Percentiles rank a stretch among this genome's conserved stretches.
Evolutionary conservation across 805 yeast genomes (phyloP).

Genomic region (Pichia pseudocactophila): DNA sequence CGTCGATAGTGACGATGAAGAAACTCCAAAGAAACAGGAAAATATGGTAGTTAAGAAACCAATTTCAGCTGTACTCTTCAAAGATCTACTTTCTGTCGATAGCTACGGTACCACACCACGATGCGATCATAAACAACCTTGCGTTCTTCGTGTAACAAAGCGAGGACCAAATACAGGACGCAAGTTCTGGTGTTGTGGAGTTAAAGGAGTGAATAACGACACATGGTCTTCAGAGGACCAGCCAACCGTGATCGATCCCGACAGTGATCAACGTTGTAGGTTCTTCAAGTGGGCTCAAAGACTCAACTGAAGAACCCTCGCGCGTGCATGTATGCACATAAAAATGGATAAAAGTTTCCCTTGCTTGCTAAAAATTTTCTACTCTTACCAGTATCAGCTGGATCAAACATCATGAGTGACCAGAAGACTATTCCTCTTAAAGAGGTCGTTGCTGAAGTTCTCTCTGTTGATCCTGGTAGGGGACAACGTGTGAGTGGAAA

Average conservation of each 20-base stretch:
- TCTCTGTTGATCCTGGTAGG: slow-evolving; percentile 17
- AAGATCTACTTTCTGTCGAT: slow-evolving; percentile 13
- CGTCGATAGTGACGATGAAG: slow-evolving; percentile 14
- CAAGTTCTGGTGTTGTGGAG: slow-evolving; percentile 45
- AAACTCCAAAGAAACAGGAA: neutral
- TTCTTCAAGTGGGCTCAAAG: slow-evolving; percentile 43
- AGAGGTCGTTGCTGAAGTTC: slow-evolving; percentile 5
- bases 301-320: no score
- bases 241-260: slow-evolving; percentile 1
- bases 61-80: slow-evolving; percentile 16
- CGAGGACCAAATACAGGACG: slow-evolving; percentile 37
- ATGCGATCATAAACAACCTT: slow-evolving; percentile 41
- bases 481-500: slow-evolving; percentile 34
- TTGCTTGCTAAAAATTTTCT: neutral
- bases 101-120: slow-evolving; percentile 25
- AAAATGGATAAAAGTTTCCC: no score
- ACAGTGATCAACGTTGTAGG: slow-evolving; percentile 34
- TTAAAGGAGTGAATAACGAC: slow-evolving; percentile 23
- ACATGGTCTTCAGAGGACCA: slow-evolving; percentile 17
- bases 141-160: slow-evolving; percentile 38
- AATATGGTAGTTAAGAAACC: neutral
- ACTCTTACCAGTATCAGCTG: neutral
- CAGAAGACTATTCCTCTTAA: neutral
- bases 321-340: no score
- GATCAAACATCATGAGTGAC: neutral